Evolutionary conservation across 331 rosid species (phyloP).

Genomic region (Rhamnella rubrinervis): DNA sequence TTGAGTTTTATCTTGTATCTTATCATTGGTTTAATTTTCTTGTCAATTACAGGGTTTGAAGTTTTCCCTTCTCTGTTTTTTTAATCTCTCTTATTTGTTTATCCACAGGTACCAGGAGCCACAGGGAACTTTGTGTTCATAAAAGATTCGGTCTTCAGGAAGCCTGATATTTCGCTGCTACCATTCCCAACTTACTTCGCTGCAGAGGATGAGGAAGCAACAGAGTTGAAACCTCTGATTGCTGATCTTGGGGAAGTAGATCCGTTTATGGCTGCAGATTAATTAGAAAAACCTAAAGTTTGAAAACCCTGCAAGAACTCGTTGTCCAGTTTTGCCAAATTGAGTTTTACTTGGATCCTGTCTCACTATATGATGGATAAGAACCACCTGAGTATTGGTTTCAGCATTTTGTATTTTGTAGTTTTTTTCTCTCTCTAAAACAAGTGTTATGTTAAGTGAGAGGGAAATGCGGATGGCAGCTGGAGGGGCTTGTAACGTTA

Average conservation of each 20-base stretch:
- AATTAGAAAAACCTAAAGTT: not conserved
- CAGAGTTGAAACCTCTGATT: slow-evolving; percentile 57
- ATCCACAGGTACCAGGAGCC: slow-evolving; percentile 87
- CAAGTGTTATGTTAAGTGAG: too few species aligned
- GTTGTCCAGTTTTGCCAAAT: too few species aligned
- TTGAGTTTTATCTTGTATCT: not conserved
- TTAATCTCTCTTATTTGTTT: slow-evolving; percentile 1
- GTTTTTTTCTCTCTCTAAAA: too few species aligned
- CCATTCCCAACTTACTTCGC: slow-evolving; percentile 89
- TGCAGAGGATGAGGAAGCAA: slow-evolving; percentile 60
- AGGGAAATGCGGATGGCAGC: too few species aligned
- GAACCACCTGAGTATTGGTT: too few species aligned
- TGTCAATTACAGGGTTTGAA: not conserved
- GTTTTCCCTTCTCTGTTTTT: not conserved
- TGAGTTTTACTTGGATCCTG: too few species aligned
- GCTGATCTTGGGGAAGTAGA: slow-evolving; percentile 93
- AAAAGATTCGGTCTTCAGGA: slow-evolving; percentile 76
- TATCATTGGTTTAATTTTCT: too few species aligned
- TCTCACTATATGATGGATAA: too few species aligned
- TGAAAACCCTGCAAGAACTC: not conserved
- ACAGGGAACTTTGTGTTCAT: slow-evolving; percentile 90
- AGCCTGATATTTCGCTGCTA: slow-evolving; percentile 63
- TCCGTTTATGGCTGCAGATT: slow-evolving; percentile 86
- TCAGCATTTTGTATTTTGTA: too few species aligned
- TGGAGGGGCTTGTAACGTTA: too few species aligned